A percentile compares a stretch with the other conserved stretches of the same genome.
phyloP scores from a whole-genome alignment of 805 yeast genomes.

The Yamadazyma akitaensis region DNA sequence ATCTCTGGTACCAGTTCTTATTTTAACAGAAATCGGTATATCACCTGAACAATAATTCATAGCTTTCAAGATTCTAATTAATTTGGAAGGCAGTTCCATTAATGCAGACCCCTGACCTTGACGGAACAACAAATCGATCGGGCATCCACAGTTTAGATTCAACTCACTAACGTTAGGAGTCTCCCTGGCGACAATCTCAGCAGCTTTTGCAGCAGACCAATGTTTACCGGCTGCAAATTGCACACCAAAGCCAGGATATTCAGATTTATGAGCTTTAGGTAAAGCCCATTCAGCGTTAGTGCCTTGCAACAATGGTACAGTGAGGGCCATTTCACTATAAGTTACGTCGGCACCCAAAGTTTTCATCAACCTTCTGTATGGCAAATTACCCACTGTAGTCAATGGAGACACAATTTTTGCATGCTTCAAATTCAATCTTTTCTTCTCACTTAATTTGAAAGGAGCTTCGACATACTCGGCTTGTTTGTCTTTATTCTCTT shows the following conservation, averaged over 20 bases:
- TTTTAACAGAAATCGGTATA: slow-evolving; percentile 85
- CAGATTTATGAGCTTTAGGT: slow-evolving; percentile 80
- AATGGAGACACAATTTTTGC: slow-evolving; percentile 92
- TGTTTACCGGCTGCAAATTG: slow-evolving; percentile 90
- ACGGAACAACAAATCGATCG: slow-evolving; percentile 88
- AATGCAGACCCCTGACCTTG: slow-evolving; percentile 96
- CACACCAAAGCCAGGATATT: slow-evolving; percentile 86
- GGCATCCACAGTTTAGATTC: slow-evolving; percentile 95
- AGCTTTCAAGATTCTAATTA: slow-evolving; percentile 74
- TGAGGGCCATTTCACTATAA: slow-evolving; percentile 91
- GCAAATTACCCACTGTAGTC: slow-evolving; percentile 96
- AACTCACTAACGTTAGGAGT: slow-evolving; percentile 70
- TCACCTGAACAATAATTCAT: slow-evolving; percentile 91
- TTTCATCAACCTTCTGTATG: slow-evolving; percentile 90
- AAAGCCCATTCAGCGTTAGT: slow-evolving; percentile 96
- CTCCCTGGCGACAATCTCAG: slow-evolving; percentile 67
- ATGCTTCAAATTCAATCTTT: slow-evolving; percentile 57
- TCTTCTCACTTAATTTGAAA: slow-evolving; percentile 78
- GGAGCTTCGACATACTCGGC: slow-evolving; percentile 72
- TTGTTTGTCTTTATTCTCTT: slow-evolving; percentile 31
- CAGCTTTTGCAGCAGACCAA: slow-evolving; percentile 91
- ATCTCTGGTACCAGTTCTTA: slow-evolving; percentile 89
- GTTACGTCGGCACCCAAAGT: slow-evolving; percentile 89
- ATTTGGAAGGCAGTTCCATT: slow-evolving; percentile 81
- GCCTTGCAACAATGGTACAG: slow-evolving; percentile 84